phyloP scores from a whole-genome alignment of 1,139 yeast species.

The Kluyveromyces sp. region DNA sequence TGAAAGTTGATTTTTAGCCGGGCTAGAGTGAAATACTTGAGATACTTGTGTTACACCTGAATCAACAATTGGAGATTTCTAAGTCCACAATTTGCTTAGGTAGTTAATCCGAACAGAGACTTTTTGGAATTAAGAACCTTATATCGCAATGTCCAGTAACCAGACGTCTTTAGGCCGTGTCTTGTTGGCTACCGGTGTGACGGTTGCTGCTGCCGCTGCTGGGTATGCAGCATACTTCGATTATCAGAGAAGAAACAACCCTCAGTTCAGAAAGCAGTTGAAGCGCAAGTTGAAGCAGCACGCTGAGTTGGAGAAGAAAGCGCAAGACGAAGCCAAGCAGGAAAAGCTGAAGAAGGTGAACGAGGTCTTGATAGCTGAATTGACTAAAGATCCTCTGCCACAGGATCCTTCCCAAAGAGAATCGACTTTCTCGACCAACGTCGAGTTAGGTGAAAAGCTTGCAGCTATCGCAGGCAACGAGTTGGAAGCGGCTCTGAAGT shows the following conservation, averaged over 20 bases:
- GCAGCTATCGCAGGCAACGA: slow-evolving; percentile 51
- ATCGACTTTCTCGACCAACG: slow-evolving; percentile 71
- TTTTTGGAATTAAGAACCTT: background rate
- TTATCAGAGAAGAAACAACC: slow-evolving; percentile 76
- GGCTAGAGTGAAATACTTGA: background rate
- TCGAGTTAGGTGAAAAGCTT: slow-evolving; percentile 74
- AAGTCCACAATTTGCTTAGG: background rate
- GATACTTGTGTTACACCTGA: background rate
- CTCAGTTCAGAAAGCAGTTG: slow-evolving; percentile 72
- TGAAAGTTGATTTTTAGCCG: no score
- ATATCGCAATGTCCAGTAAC: slow-evolving; percentile 1
- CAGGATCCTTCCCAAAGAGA: slow-evolving; percentile 57
- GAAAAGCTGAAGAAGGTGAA: slow-evolving; percentile 55
- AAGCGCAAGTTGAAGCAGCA: slow-evolving; percentile 57
- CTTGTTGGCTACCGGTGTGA: slow-evolving; percentile 42
- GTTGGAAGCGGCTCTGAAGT: slow-evolving; percentile 76
- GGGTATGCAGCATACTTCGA: slow-evolving; percentile 89
- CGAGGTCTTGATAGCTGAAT: slow-evolving; percentile 54
- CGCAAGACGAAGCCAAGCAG: slow-evolving; percentile 53
- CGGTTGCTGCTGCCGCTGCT: slow-evolving; percentile 48
- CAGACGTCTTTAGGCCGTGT: slow-evolving; percentile 5
- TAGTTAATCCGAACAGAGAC: background rate
- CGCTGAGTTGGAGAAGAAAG: slow-evolving; percentile 49
- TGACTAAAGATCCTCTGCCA: slow-evolving; percentile 70
- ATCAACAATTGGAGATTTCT: background rate